Conservation (phyloP, 345 rosid genomes). For the Crucihimalaya himalaica region DNA sequence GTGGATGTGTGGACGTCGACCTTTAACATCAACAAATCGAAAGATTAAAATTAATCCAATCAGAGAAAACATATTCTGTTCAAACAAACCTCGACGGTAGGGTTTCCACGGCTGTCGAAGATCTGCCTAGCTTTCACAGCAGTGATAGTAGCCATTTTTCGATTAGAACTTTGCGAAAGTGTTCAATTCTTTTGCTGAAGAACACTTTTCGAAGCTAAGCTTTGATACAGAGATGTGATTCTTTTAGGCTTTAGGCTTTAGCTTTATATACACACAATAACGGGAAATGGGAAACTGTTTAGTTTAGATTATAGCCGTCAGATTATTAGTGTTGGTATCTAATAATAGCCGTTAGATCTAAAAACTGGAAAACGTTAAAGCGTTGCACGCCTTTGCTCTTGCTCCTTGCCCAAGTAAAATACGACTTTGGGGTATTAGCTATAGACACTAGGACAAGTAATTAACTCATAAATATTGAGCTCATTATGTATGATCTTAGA, state of each 20-base stretch:
- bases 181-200: neutral
- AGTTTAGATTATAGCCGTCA: conserved; percentile 11
- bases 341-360: conserved; percentile 6
- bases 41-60: neutral
- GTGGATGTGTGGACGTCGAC: conserved; percentile 66
- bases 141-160: conserved; percentile 58
- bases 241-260: neutral
- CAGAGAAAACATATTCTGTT: neutral
- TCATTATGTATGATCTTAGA: neutral
- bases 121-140: conserved; percentile 82
- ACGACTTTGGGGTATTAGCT: neutral
- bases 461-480: neutral
- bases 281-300: neutral
- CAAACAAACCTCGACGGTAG: conserved; percentile 76
- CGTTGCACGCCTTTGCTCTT: conserved; percentile 15
- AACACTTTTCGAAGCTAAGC: neutral
- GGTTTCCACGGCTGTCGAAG: conserved; percentile 98
- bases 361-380: conserved; percentile 1
- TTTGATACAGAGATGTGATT: neutral
- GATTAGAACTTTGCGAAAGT: neutral
- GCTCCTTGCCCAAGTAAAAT: conserved; percentile 31
- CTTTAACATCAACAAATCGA: conserved; percentile 30
- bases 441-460: conserved; percentile 10
- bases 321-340: neutral
- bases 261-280: conserved; percentile 24